These are phyloP conservation scores for Lactarius pseudohatsudake DNA, from an alignment of 768 basidiomycete genomes.

Conservation along the genomic window DNA sequence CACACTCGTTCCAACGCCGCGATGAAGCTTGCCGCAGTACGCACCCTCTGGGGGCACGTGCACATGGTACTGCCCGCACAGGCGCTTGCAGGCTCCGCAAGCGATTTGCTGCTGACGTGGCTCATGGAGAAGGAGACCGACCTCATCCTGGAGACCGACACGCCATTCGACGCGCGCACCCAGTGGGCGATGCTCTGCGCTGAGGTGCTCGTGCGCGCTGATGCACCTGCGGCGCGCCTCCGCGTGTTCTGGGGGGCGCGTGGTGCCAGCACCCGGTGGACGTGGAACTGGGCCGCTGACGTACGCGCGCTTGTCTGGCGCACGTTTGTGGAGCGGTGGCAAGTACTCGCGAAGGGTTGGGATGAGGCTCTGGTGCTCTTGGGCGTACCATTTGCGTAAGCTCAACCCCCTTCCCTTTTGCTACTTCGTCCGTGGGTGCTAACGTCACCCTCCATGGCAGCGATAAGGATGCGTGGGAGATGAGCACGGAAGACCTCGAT, in stretches of 20 bases:
- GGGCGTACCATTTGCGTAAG: slow-evolving; percentile 63
- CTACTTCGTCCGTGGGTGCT: neutral
- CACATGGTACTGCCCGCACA: slow-evolving; percentile 44
- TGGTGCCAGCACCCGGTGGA: slow-evolving; percentile 29
- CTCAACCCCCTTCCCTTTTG: slow-evolving; percentile 18
- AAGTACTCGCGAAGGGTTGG: slow-evolving; percentile 45
- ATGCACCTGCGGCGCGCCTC: slow-evolving; percentile 50
- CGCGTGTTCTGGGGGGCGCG: slow-evolving; percentile 35
- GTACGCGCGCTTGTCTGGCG: slow-evolving; percentile 58
- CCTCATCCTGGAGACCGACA: slow-evolving; percentile 45
- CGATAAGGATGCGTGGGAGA: slow-evolving; percentile 45
- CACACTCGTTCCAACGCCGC: slow-evolving; percentile 42
- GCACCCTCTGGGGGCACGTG: slow-evolving; percentile 56
- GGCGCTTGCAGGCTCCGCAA: slow-evolving; percentile 45
- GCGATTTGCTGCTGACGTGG: slow-evolving; percentile 45
- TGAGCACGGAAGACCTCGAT: slow-evolving; percentile 52
- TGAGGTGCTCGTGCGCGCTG: slow-evolving; percentile 49
- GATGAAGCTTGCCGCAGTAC: slow-evolving; percentile 57
- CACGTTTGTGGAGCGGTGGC: slow-evolving; percentile 57
- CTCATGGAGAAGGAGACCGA: slow-evolving; percentile 50
- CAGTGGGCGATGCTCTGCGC: slow-evolving; percentile 64
- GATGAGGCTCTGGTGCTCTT: slow-evolving; percentile 54
- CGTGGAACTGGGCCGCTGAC: slow-evolving; percentile 42
- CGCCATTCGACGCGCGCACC: slow-evolving; percentile 45
- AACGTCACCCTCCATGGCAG: slow-evolving; percentile 20